Evolutionary conservation across 768 basidiomycete genomes (phyloP).

Genomic region (Lyophyllum shimeji): DNA sequence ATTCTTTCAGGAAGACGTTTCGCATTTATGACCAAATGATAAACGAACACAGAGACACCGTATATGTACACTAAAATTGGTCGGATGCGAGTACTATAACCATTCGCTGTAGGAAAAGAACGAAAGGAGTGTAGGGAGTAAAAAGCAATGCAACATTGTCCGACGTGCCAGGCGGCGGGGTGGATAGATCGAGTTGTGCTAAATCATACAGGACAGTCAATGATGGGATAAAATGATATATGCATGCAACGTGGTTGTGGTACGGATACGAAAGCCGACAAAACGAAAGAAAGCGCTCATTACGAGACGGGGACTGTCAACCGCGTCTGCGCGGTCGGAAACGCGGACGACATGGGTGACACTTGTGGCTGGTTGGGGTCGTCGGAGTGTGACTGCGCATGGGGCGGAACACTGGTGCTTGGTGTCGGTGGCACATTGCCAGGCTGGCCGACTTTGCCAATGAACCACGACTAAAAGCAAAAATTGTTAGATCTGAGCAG

Average conservation of each 20-base stretch:
- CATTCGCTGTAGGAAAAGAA: neutral
- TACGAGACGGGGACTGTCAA: conserved; percentile 22
- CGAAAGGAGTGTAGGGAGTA: neutral
- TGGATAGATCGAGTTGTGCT: conserved; percentile 6
- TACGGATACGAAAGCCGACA: neutral
- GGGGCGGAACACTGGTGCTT: conserved; percentile 35
- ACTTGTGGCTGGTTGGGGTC: conserved; percentile 49
- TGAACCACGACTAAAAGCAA: conserved; percentile 79
- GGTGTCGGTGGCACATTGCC: conserved; percentile 48
- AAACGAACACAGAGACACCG: neutral
- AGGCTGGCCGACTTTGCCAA: conserved; percentile 75
- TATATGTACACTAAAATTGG: conserved; percentile 14
- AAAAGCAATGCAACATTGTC: neutral
- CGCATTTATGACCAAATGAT: neutral
- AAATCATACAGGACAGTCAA: conserved; percentile 12
- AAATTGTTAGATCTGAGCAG: conserved; percentile 12
- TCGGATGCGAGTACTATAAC: neutral
- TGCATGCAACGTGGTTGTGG: neutral
- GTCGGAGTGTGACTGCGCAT: conserved; percentile 29
- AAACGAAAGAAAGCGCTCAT: neutral
- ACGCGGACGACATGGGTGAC: conserved; percentile 84
- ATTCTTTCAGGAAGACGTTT: neutral
- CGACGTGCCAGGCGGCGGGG: neutral
- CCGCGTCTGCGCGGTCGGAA: conserved; percentile 53
- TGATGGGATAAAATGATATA: conserved; percentile 1